These are phyloP conservation scores for Seiridium unicorne DNA, from an alignment of 2,329 filamentous ascomycete species.

Conservation along the genomic window DNA sequence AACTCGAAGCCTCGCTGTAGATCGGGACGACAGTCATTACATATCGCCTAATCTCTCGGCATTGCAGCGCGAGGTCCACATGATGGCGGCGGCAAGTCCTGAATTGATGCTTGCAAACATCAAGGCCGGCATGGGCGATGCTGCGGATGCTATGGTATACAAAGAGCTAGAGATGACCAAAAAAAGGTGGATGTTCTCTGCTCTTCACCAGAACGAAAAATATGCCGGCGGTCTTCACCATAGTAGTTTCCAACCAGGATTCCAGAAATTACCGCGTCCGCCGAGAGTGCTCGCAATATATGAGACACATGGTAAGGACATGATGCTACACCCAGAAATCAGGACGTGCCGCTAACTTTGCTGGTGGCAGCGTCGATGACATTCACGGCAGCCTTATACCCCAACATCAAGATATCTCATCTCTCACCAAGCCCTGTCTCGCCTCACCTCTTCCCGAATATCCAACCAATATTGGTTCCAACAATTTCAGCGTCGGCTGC, in stretches of 20 bases:
- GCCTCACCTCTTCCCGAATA: slow-evolving; percentile 36
- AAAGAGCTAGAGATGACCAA: slow-evolving; percentile 53
- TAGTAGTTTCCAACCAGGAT: slow-evolving; percentile 8
- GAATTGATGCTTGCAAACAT: slow-evolving; percentile 54
- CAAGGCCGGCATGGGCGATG: slow-evolving; percentile 46
- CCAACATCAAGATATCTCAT: slow-evolving; percentile 40
- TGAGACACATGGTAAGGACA: slow-evolving; percentile 46
- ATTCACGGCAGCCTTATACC: slow-evolving; percentile 46
- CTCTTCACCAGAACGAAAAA: slow-evolving; percentile 45
- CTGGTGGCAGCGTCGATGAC: slow-evolving; percentile 42
- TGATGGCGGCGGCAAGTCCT: slow-evolving; percentile 53
- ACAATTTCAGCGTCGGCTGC: slow-evolving; percentile 27
- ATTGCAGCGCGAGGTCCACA: slow-evolving; percentile 52
- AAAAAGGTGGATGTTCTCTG: slow-evolving; percentile 62
- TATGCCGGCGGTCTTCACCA: slow-evolving; percentile 24
- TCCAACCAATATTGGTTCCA: slow-evolving; percentile 29
- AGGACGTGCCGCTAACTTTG: slow-evolving; percentile 20
- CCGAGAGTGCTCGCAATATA: slow-evolving; percentile 47
- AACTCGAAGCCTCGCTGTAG: slow-evolving; percentile 15
- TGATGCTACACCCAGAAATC: slow-evolving; percentile 3
- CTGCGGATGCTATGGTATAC: slow-evolving; percentile 45
- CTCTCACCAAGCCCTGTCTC: slow-evolving; percentile 42
- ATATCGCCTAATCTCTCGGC: slow-evolving; percentile 30
- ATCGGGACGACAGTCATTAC: slow-evolving; percentile 17
- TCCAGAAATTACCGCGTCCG: slow-evolving; percentile 16